Conservation (phyloP, 2,329 filamentous ascomycete genomes). For the Claviceps digitariae region DNA sequence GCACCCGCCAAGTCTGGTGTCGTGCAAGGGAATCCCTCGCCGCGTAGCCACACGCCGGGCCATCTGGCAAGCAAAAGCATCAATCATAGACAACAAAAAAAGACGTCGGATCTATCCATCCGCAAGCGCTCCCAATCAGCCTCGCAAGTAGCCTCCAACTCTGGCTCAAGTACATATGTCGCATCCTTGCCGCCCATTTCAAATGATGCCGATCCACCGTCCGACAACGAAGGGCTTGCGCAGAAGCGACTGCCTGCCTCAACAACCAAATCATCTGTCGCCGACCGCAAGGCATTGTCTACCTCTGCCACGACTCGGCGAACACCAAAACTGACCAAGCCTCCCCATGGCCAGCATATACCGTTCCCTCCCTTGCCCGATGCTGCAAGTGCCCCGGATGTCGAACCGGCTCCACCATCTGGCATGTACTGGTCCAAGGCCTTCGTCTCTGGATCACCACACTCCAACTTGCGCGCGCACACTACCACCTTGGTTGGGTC, state of each 20-base stretch:
- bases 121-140: constrained; percentile 42
- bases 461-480: constrained; percentile 50
- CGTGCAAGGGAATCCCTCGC: constrained; percentile 18
- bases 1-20: constrained; percentile 18
- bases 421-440: constrained; percentile 63
- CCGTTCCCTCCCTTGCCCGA: constrained; percentile 45
- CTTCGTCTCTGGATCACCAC: constrained; percentile 46
- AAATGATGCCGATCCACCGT: constrained; percentile 12
- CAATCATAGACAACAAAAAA: constrained; percentile 34
- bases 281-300: constrained; percentile 18
- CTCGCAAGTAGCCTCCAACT: constrained; percentile 20
- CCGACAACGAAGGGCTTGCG: constrained; percentile 14
- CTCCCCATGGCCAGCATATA: constrained; percentile 27
- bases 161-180: constrained; percentile 12
- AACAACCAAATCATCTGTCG: background rate
- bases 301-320: constrained; percentile 8
- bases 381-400: constrained; percentile 42
- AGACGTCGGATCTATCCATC: constrained; percentile 37
- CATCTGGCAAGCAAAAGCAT: constrained; percentile 45
- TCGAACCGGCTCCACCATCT: constrained; percentile 48
- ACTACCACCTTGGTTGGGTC: constrained; percentile 53
- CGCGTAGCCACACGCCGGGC: constrained; percentile 48
- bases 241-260: constrained; percentile 15
- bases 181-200: constrained; percentile 13
- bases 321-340: constrained; percentile 11